Conservation (phyloP, 805 yeast genomes). For the Kodamaea restingae region DNA sequence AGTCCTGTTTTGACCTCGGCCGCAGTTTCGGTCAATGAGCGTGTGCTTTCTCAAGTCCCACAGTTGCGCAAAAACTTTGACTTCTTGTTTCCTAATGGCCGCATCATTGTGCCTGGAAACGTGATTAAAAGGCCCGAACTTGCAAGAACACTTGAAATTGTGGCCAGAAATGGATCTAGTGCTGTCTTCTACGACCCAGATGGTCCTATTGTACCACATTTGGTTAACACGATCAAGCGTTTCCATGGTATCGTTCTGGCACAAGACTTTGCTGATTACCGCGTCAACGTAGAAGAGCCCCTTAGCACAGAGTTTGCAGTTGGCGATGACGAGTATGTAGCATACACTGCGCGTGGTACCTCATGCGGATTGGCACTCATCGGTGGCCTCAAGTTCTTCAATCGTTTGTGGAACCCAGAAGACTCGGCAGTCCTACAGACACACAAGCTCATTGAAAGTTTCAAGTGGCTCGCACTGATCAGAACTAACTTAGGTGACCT, state of each 20-base stretch:
- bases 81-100: slow-evolving; percentile 26
- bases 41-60: slow-evolving; percentile 26
- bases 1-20: slow-evolving; percentile 27
- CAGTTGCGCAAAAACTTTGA: slow-evolving; percentile 30
- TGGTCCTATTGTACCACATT: slow-evolving; percentile 63
- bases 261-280: slow-evolving; percentile 65
- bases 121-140: slow-evolving; percentile 51
- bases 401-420: slow-evolving; percentile 23
- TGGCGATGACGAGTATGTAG: slow-evolving; percentile 17
- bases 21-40: slow-evolving; percentile 22
- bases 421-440: slow-evolving; percentile 35
- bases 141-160: slow-evolving; percentile 61
- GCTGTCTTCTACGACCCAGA: slow-evolving; percentile 80
- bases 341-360: slow-evolving; percentile 58
- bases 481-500: slow-evolving; percentile 82
- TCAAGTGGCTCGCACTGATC: slow-evolving; percentile 92
- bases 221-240: slow-evolving; percentile 47
- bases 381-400: slow-evolving; percentile 67
- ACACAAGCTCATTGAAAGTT: slow-evolving; percentile 73
- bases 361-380: slow-evolving; percentile 81
- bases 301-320: slow-evolving; percentile 17
- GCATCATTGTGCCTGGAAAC: slow-evolving; percentile 52
- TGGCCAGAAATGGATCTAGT: slow-evolving; percentile 75
- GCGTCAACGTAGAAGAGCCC: slow-evolving; percentile 42
- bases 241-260: slow-evolving; percentile 65